Base-by-base conservation (phyloP, 768 basidiomycete species). In the Termitomyces sp. region DNA sequence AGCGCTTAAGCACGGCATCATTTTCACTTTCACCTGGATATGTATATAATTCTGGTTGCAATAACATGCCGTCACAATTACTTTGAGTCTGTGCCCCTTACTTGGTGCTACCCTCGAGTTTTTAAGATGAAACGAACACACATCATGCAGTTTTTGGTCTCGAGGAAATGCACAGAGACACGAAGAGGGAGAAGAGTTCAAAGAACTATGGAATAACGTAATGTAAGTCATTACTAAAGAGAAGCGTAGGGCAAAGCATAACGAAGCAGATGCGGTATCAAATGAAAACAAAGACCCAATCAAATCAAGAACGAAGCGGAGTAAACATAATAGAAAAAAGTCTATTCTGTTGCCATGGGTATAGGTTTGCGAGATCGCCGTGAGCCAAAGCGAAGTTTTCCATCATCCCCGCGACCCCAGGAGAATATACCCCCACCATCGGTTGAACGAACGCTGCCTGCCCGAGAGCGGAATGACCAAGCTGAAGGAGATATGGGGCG, bases 381-480 rank as follows among this genome's bases (percentile, higher is more conserved):
- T 14, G 90, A 86, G 43, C 90, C 90, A 71, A 92, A 92, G 57
- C 88, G 81, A 59, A 85, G 77, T 65, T 85, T 87, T 18, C 85
- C 80, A 64, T 80, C 83, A 16, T 85, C 84, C 6, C 79, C 72
- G 31, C 83, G 75, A 5, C 79, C 83, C 83, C 84, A 86, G 0
- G 85, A 86, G 68, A 92, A 90, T 43, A 90, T 70, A 0, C 87
- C 81, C 20, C 71, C 79, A 4, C 79, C 78, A n/a, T 88, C 87
- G 60, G 86, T 84, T 5, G 88, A 88, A 50, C 84, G 79, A 0
- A 83, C 67, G 62, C 89, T 90, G n/a, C 88, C 89, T 1, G 87
- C 79, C 26, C 86, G 79, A 22, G 91, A 93, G 18, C 90, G 86
- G 77, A 92, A 86, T 0, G 90, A 92, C 90, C 89, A 93, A 0